phyloP scores from a whole-genome alignment of 345 rosid genomes.

The Salix suchowensis region DNA sequence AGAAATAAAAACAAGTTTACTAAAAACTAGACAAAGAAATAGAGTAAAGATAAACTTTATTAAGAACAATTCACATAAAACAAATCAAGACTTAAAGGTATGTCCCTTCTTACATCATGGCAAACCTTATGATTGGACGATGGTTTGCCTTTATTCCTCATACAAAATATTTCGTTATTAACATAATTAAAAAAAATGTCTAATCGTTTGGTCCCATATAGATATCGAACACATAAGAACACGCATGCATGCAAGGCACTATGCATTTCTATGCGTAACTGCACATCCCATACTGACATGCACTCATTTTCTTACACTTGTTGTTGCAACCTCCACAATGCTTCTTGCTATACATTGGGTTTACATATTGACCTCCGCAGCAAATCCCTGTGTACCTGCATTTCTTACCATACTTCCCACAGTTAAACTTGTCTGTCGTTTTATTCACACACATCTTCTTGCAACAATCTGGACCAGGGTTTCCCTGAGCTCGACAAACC shows the following conservation, averaged over 20 bases:
- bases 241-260: neutral
- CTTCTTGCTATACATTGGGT: constrained; percentile 40
- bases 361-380: constrained; percentile 56
- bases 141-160: constrained; percentile 5
- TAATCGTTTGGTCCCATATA: neutral
- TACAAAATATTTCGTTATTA: neutral
- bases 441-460: constrained; percentile 51
- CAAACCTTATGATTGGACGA: neutral
- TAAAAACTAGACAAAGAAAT: neutral
- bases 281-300: constrained; percentile 55
- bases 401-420: constrained; percentile 55
- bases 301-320: constrained; percentile 47
- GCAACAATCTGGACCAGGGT: constrained; percentile 56
- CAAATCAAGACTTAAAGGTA: neutral
- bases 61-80: neutral
- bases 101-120: neutral
- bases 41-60: neutral
- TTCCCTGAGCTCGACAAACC: constrained; percentile 44
- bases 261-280: constrained; percentile 37
- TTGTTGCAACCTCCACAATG: constrained; percentile 61
- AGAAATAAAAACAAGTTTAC: neutral
- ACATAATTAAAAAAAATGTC: neutral
- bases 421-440: constrained; percentile 33
- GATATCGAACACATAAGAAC: too few species aligned
- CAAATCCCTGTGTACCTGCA: constrained; percentile 49